A percentile compares a stretch with the other conserved stretches of the same genome.
Conservation (phyloP, 176 grass and related monocot species). For the Coix lacrymajobi region DNA sequence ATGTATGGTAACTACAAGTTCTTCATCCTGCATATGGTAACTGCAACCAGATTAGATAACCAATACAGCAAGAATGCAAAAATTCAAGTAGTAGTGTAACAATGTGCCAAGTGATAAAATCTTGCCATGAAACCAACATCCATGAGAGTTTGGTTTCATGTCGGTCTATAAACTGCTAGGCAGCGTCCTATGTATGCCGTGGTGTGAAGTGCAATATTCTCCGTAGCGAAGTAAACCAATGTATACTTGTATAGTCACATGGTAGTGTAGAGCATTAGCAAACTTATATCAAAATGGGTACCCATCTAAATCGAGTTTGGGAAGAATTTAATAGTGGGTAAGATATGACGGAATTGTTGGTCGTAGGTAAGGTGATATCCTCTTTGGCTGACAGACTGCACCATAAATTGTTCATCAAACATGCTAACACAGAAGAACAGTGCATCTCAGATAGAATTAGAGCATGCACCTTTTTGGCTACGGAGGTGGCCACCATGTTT, state of each 20-base stretch:
- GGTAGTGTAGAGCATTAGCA: background rate
- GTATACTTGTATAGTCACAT: background rate
- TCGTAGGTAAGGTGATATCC: background rate
- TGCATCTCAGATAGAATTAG: background rate
- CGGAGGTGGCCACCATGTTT: constrained; percentile 91
- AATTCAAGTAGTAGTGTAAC: background rate
- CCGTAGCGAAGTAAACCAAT: background rate
- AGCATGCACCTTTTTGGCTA: constrained; percentile 65
- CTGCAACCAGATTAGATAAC: constrained; percentile 2
- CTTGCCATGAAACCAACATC: background rate
- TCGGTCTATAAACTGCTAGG: too few relatives aligned
- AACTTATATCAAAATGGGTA: background rate
- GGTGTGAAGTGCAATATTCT: background rate
- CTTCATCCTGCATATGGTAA: constrained; percentile 58
- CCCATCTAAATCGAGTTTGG: background rate
- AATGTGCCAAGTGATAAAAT: background rate
- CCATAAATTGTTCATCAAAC: background rate
- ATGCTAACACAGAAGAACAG: background rate
- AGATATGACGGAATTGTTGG: too few relatives aligned
- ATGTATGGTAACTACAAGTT: too few relatives aligned
- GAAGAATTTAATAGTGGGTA: background rate
- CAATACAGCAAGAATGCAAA: background rate
- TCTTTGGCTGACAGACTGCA: background rate
- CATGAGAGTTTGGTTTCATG: background rate
- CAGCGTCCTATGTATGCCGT: background rate